Percentiles rank a stretch among this genome's conserved stretches.
phyloP scores from a whole-genome alignment of 1,284 basidiomycete genomes.

The Pseudozyma thailandica region DNA sequence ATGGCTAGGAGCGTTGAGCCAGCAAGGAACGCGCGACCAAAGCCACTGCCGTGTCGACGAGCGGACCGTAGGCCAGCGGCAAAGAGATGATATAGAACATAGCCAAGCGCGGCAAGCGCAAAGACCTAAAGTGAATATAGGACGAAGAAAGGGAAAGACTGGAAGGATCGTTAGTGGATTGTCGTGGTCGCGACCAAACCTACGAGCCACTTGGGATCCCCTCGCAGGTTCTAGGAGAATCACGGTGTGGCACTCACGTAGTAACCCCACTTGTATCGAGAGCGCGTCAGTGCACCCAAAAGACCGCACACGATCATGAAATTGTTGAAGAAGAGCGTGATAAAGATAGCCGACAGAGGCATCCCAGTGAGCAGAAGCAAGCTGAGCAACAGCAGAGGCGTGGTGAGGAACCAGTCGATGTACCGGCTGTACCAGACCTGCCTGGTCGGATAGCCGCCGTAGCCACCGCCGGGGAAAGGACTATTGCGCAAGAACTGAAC shows the following conservation, averaged over 20 bases:
- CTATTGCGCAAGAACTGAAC: slow-evolving; percentile 71
- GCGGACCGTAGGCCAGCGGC: slow-evolving; percentile 67
- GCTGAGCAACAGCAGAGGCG: slow-evolving; percentile 73
- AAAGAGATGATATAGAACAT: slow-evolving; percentile 62
- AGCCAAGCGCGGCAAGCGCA: slow-evolving; percentile 70
- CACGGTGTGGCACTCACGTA: slow-evolving; percentile 51
- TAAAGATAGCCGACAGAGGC: slow-evolving; percentile 73
- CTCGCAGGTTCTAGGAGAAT: neutral
- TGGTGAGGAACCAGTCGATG: slow-evolving; percentile 70
- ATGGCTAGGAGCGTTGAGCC: slow-evolving; percentile 66
- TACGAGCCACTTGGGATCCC: too few relatives aligned
- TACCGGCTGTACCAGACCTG: slow-evolving; percentile 72
- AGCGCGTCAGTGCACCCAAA: slow-evolving; percentile 71
- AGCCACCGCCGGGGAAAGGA: slow-evolving; percentile 16
- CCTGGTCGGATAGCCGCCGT: slow-evolving; percentile 68
- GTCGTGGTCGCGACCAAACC: too few relatives aligned
- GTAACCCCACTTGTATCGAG: slow-evolving; percentile 72
- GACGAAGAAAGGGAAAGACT: neutral
- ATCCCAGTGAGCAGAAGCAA: slow-evolving; percentile 73
- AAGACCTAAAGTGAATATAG: slow-evolving; percentile 49
- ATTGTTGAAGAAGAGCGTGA: slow-evolving; percentile 72
- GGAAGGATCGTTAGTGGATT: too few relatives aligned
- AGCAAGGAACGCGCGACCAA: slow-evolving; percentile 69
- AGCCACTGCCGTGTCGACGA: slow-evolving; percentile 68
- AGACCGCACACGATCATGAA: slow-evolving; percentile 72